Conservation (phyloP, 306 rosid species). For the Prunus mume region DNA sequence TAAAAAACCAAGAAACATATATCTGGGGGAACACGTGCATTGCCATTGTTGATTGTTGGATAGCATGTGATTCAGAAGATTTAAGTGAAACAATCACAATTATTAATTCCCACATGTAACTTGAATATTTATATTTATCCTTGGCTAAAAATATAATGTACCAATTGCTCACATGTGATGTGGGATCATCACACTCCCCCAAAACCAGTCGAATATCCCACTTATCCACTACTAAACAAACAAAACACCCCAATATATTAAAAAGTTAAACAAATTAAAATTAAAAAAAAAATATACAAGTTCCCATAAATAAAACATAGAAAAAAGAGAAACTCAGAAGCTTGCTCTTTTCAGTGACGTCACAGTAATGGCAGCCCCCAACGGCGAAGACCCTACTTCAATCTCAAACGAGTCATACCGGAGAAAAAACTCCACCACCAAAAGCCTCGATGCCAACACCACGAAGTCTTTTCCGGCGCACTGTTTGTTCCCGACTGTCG, state of each 20-base stretch:
- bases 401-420: slow-evolving; percentile 73
- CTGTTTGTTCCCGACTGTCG: slow-evolving; percentile 59
- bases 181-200: background rate
- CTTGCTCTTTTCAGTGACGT: slow-evolving; percentile 69
- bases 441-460: slow-evolving; percentile 48
- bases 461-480: slow-evolving; percentile 87
- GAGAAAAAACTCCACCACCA: slow-evolving; percentile 68
- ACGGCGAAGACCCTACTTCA: slow-evolving; percentile 37
- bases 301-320: background rate
- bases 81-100: background rate
- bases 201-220: background rate
- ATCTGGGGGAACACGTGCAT: too few species aligned
- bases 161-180: background rate
- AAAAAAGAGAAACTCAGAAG: slow-evolving; percentile 16
- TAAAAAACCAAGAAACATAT: too few species aligned
- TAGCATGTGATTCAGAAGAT: background rate
- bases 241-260: too few species aligned
- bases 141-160: background rate
- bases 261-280: too few species aligned
- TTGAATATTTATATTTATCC: background rate
- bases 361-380: slow-evolving; percentile 59
- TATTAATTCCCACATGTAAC: background rate
- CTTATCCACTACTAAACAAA: background rate
- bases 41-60: too few species aligned
- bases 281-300: too few species aligned